Base-by-base conservation (phyloP, 1,284 basidiomycete genomes). In the Gomphus bonarii region DNA sequence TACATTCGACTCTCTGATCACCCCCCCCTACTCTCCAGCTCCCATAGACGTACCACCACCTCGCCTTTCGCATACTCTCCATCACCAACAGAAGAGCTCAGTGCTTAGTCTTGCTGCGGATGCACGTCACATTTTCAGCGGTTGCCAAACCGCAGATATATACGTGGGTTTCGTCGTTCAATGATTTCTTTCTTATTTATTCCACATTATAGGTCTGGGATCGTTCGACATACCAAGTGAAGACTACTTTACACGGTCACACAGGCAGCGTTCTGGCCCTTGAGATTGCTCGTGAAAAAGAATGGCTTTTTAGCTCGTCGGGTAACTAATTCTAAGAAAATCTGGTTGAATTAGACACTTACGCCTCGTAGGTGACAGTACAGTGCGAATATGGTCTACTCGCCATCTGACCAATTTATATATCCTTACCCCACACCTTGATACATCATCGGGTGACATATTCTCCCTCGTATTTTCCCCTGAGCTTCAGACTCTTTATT, bases 361-460 rank as follows among this genome's bases (percentile, higher is more conserved):
- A 58, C 16, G 10, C n/a, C 12, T 49, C 38, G 16, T 61, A 91
- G 91, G 88, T 28, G 91, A 94, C 61, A 89, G 90, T 60, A 93
- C 89, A 7, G 77, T 94, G 40, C 74, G 91, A 63, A 90, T 97
- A 44, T 97, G 95, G 95, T 88, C 83, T 49, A 89, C 91, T 0
- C 71, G 73, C 3, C 82, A 81, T 0, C 77, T 95, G 14, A 70
- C 75, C 12, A 82, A 83, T 3, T 70, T 97, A 38, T 93, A 88
- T 66, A 75, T 91, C 51, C 78, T 98, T 36, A 77, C 85, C 58
- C 92, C 95, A 0, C 89, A 92, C 64, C 77, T 88, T 57, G 91
- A 95, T 63, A 87, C 83, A 3, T 81, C 80, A 40, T 84, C 93
- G 2, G 95, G 95, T 40, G 95, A 97, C 67, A 81, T 97, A 54